Conservation (phyloP, 495 filamentous ascomycete species). For the Annulohypoxylon nitens region DNA sequence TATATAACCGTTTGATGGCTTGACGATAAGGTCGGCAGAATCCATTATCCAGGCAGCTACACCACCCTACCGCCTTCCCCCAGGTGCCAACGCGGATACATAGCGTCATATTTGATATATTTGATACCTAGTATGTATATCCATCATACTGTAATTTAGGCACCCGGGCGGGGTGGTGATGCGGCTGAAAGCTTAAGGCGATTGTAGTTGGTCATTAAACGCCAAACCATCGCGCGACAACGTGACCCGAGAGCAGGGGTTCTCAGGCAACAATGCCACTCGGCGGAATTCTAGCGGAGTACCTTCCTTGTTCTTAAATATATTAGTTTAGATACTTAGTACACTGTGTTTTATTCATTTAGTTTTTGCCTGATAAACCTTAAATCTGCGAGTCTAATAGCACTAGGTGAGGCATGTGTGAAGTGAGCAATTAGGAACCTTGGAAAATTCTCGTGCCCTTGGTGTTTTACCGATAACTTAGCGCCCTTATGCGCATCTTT, state of each 20-base stretch:
- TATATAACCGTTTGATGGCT: background rate
- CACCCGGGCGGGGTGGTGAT: background rate
- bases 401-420: background rate
- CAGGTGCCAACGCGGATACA: background rate
- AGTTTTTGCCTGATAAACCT: no score
- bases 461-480: no score
- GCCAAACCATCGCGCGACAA: conserved; percentile 28
- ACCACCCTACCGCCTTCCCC: background rate
- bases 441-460: background rate
- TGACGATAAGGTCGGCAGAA: background rate
- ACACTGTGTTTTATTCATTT: no score
- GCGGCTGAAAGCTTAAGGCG: background rate
- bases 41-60: background rate
- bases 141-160: background rate
- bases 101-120: background rate
- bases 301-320: background rate
- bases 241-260: conserved; percentile 21
- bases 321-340: background rate
- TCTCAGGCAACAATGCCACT: conserved; percentile 23
- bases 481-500: no score
- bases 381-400: no score
- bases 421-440: background rate
- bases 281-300: background rate
- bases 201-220: conserved; percentile 3
- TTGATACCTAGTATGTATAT: no score